Evolutionary conservation across 257 asterid species (phyloP), one percentile per base, ranked within the genome.

Genomic region (Jacaranda mimosifolia): DNA sequence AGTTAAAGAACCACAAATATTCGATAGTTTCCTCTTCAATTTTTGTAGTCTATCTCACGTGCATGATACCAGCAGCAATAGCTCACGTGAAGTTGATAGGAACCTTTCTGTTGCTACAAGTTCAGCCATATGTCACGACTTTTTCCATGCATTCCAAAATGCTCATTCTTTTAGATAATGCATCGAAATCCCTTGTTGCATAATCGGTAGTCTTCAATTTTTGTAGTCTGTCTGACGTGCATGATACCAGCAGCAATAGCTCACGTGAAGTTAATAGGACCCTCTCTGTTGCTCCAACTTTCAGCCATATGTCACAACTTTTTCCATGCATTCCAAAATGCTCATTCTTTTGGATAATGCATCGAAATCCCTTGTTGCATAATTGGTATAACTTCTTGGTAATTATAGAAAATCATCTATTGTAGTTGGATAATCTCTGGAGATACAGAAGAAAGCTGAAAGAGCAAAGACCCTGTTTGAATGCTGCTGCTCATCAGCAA

Each of bases 361-460:
- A 26, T 26, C 32, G 2, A 26, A 26, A 26, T 26, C 32, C 32
- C 32, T 73, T 40, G n/a, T 73, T 68, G 55, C 9, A n/a, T 52
- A 36, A 21, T 62, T 73, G 36, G 59, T 58, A 18, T 62, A 11
- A 15, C 39, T 49, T 72, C 46, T 52, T 62, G 68, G 53, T 81
- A 53, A 62, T 48, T 70, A 46, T 52, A 45, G 81, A 49, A 65
- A 40, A 51, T 75, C 52, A 14, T 72, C 19, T 79, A 9, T 55
- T 86, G 87, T 82, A 92, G 97, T 79, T 89, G 87, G 89, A 86
- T 77, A 84, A 84, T 80, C 80, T 90, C 8, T 92, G 97, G 97
- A 89, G 92, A 83, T 88, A 87, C 89, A 86, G 87, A 83, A 87
- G 97, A 77, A 92, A 88, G 87, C 66, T 86, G 76, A 90, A 87